These are phyloP conservation scores for Westerdykella aurantiaca DNA, from an alignment of 2,329 filamentous ascomycete genomes.

Conservation along the genomic window DNA sequence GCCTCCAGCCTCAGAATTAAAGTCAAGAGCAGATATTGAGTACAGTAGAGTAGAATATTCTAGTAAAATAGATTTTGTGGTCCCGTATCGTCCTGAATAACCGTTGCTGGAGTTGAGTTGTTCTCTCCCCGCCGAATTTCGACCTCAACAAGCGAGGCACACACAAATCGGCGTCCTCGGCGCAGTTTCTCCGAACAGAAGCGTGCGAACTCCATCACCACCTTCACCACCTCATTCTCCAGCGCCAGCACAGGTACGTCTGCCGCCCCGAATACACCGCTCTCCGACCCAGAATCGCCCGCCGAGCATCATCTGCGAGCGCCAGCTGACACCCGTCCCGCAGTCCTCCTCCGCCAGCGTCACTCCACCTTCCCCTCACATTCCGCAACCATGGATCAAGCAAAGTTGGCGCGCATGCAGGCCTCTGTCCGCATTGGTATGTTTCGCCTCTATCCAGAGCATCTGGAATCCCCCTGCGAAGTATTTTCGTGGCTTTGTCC, in stretches of 20 bases:
- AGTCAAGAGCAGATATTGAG: too few species aligned
- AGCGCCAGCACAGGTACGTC: neutral
- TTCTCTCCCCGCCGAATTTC: neutral
- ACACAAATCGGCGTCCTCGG: neutral
- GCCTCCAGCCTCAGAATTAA: too few species aligned
- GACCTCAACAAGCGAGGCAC: neutral
- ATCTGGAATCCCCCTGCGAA: neutral
- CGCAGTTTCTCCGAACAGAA: neutral
- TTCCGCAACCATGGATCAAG: conserved; percentile 43
- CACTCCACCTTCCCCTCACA: conserved; percentile 16
- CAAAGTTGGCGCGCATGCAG: conserved; percentile 43
- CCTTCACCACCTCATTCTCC: neutral
- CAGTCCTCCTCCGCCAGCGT: conserved; percentile 10
- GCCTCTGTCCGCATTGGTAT: conserved; percentile 41
- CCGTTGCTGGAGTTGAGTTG: too few species aligned
- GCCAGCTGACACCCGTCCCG: neutral
- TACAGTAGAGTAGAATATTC: too few species aligned
- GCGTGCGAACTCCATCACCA: neutral
- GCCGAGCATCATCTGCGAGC: neutral
- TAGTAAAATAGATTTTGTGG: too few species aligned
- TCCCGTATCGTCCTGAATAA: too few species aligned
- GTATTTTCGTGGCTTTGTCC: neutral
- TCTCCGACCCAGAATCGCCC: neutral
- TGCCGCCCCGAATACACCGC: neutral
- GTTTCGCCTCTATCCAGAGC: conserved; percentile 11